Percentiles rank a stretch among this genome's conserved stretches.
Evolutionary conservation across 2,329 filamentous ascomycete genomes (phyloP).

Genomic region (Epicoccum sorghinum): DNA sequence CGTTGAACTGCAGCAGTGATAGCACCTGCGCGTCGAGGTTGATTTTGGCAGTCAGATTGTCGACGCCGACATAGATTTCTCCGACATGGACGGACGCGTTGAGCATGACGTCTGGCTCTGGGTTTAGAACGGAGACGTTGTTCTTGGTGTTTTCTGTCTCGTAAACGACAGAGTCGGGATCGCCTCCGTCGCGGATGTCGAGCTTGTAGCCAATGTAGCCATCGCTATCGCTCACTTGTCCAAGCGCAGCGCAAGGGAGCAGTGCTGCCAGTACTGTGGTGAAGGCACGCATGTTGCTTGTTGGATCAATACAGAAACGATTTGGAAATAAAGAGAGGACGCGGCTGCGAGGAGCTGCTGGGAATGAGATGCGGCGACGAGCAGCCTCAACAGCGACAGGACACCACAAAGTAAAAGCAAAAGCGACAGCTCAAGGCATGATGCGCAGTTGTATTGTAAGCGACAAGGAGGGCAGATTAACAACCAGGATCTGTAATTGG

Average conservation of each 20-base stretch:
- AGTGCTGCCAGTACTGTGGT: slow-evolving; percentile 36
- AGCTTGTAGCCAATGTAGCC: slow-evolving; percentile 65
- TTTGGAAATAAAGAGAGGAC: slow-evolving; percentile 22
- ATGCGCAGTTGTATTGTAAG: slow-evolving; percentile 15
- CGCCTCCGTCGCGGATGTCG: slow-evolving; percentile 53
- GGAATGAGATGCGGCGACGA: slow-evolving; percentile 16
- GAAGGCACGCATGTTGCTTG: slow-evolving; percentile 31
- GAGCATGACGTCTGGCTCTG: slow-evolving; percentile 64
- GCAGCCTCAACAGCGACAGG: slow-evolving; percentile 19
- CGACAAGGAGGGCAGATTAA: slow-evolving; percentile 22
- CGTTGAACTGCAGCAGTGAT: slow-evolving; percentile 64
- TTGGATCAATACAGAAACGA: not conserved
- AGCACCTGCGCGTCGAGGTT: slow-evolving; percentile 66
- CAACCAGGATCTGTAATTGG: slow-evolving; percentile 32
- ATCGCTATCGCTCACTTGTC: slow-evolving; percentile 43
- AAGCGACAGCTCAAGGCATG: slow-evolving; percentile 9
- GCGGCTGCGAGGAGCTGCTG: slow-evolving; percentile 29
- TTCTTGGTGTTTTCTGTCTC: slow-evolving; percentile 58
- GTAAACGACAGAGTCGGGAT: slow-evolving; percentile 59
- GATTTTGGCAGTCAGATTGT: slow-evolving; percentile 66
- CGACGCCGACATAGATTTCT: slow-evolving; percentile 64
- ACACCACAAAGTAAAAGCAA: slow-evolving; percentile 19
- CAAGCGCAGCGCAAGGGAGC: slow-evolving; percentile 42
- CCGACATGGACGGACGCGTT: slow-evolving; percentile 65
- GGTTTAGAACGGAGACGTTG: slow-evolving; percentile 50